Evolutionary conservation across 2,329 filamentous ascomycete species (phyloP).

Genomic region (Neonectria hederae): DNA sequence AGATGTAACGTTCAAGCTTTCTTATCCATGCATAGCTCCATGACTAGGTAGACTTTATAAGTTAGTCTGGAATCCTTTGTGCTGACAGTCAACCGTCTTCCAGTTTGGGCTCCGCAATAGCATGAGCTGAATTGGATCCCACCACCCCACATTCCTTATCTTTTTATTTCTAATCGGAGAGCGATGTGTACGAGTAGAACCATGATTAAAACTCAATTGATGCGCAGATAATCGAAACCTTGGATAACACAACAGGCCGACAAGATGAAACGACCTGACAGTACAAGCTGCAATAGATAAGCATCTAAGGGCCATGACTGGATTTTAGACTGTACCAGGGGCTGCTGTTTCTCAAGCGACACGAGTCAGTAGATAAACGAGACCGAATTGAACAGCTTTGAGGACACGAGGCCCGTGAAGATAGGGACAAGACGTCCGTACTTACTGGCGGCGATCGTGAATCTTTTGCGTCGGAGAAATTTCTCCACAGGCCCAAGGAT

Average conservation of each 20-base stretch:
- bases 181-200: not conserved
- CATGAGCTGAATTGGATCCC: not conserved
- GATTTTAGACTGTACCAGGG: not conserved
- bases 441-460: not conserved
- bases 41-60: not conserved
- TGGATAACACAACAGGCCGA: not conserved
- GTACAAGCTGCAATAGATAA: not conserved
- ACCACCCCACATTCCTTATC: not conserved
- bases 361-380: not conserved
- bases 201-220: not conserved
- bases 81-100: not conserved
- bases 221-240: not conserved
- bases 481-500: not conserved
- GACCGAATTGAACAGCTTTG: not conserved
- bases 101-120: not conserved
- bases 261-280: not conserved
- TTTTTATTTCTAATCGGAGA: not conserved
- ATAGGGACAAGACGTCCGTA: not conserved
- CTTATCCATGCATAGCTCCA: not conserved
- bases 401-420: not conserved
- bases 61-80: not conserved
- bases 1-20: not conserved
- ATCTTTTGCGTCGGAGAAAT: not conserved
- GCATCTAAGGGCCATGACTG: not conserved
- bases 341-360: not conserved